A percentile compares a stretch with the other conserved stretches of the same genome.
phyloP scores from a whole-genome alignment of 345 rosid species.

The Linum lewisii region DNA sequence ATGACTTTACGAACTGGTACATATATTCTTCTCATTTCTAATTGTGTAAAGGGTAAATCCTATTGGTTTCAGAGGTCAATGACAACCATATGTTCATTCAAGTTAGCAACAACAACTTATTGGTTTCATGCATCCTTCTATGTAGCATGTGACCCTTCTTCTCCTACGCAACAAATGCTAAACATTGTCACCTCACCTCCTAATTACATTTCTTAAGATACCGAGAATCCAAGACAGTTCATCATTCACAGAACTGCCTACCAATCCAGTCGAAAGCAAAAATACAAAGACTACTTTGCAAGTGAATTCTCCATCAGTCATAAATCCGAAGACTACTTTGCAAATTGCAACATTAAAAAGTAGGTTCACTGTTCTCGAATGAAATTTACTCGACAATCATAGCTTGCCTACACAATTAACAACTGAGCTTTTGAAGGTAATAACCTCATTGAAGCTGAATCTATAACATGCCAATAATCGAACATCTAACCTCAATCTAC shows the following conservation, averaged over 20 bases:
- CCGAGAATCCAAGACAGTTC: not conserved
- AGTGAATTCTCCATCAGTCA: too few species aligned
- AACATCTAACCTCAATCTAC: not conserved
- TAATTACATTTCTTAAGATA: not conserved
- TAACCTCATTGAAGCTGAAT: not conserved
- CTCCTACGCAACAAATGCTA: not conserved
- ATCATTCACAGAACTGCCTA: not conserved
- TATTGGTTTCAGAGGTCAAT: not conserved
- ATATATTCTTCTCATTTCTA: not conserved
- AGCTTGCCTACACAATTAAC: not conserved
- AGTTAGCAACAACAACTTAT: not conserved
- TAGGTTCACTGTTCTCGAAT: too few species aligned
- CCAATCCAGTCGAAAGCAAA: not conserved
- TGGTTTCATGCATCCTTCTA: not conserved
- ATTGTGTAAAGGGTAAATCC: not conserved
- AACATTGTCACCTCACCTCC: not conserved
- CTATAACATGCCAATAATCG: not conserved
- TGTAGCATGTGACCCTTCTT: not conserved
- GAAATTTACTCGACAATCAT: too few species aligned
- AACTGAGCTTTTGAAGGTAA: not conserved
- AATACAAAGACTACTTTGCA: not conserved
- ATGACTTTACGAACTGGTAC: not conserved
- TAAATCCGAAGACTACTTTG: too few species aligned
- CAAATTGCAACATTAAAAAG: too few species aligned
- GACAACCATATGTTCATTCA: not conserved